Evolutionary conservation across 345 rosid genomes (phyloP).

Genomic region (Gynandropsis gynandra): DNA sequence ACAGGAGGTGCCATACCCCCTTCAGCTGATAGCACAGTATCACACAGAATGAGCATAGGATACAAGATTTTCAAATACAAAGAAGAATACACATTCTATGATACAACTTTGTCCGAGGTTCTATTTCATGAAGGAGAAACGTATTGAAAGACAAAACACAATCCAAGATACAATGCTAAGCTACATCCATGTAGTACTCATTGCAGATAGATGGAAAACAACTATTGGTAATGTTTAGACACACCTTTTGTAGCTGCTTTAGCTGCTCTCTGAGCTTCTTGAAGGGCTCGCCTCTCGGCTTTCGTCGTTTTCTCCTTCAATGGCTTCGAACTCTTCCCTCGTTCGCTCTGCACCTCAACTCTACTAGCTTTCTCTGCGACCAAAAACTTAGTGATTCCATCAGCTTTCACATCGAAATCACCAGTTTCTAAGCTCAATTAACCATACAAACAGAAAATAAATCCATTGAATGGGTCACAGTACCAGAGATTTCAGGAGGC

Average conservation of each 20-base stretch:
- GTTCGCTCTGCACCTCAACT: slow-evolving; percentile 46
- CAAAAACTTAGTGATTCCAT: slow-evolving; percentile 16
- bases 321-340: slow-evolving; percentile 40
- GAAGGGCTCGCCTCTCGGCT: slow-evolving; percentile 91
- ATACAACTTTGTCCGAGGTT: not conserved
- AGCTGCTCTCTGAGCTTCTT: slow-evolving; percentile 91
- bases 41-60: slow-evolving; percentile 1
- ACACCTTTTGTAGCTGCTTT: slow-evolving; percentile 88
- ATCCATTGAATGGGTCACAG: not conserved
- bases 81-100: not conserved
- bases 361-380: slow-evolving; percentile 51
- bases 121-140: not conserved
- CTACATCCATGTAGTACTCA: not conserved
- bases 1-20: slow-evolving; percentile 38
- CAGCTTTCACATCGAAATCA: not conserved
- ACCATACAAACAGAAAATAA: not conserved
- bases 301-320: slow-evolving; percentile 78
- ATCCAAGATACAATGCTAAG: too few relatives aligned
- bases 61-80: not conserved
- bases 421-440: not conserved
- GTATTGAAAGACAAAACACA: not conserved
- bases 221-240: not conserved
- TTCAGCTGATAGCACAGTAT: slow-evolving; percentile 40
- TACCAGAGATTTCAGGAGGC: slow-evolving; percentile 58
- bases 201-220: not conserved